Conservation (phyloP, 208 protist genomes). For the Angomonas ambiguus region DNA sequence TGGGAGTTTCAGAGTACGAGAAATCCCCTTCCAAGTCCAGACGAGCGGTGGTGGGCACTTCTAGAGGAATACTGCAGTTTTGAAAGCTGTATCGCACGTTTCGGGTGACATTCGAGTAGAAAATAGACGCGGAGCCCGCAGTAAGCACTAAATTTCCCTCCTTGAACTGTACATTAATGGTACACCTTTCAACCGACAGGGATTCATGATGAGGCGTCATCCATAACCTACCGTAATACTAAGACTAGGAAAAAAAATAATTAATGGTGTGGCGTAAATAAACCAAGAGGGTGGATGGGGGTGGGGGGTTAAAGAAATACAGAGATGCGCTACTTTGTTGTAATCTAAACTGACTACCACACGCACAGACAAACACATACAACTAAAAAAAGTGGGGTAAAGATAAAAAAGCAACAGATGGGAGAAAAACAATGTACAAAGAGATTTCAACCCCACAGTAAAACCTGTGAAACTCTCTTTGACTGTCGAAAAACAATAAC, state of each 20-base stretch:
- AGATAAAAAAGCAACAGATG: not conserved
- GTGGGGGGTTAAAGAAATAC: not conserved
- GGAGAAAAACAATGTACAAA: slow-evolving; percentile 3
- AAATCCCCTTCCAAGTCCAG: slow-evolving; percentile 51
- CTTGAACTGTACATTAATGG: not conserved
- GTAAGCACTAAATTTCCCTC: slow-evolving; percentile 35
- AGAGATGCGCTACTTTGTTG: not conserved
- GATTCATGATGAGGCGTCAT: not conserved
- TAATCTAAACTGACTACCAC: too few relatives aligned
- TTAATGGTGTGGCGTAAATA: not conserved
- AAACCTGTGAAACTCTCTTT: too few relatives aligned
- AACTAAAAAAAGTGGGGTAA: not conserved
- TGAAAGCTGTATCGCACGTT: slow-evolving; percentile 51
- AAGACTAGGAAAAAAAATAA: not conserved
- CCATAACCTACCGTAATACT: not conserved
- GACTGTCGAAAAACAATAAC: not conserved
- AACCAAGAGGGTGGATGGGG: not conserved
- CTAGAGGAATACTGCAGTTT: slow-evolving; percentile 32
- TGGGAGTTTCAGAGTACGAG: slow-evolving; percentile 8
- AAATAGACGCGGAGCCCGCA: slow-evolving; percentile 30
- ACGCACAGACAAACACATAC: too few relatives aligned
- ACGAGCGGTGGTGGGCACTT: slow-evolving; percentile 16
- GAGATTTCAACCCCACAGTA: too few relatives aligned
- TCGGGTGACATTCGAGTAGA: slow-evolving; percentile 29
- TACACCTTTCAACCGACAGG: slow-evolving; percentile 4